phyloP scores from a whole-genome alignment of 1,139 yeast genomes.

The Kodamaea suecica region DNA sequence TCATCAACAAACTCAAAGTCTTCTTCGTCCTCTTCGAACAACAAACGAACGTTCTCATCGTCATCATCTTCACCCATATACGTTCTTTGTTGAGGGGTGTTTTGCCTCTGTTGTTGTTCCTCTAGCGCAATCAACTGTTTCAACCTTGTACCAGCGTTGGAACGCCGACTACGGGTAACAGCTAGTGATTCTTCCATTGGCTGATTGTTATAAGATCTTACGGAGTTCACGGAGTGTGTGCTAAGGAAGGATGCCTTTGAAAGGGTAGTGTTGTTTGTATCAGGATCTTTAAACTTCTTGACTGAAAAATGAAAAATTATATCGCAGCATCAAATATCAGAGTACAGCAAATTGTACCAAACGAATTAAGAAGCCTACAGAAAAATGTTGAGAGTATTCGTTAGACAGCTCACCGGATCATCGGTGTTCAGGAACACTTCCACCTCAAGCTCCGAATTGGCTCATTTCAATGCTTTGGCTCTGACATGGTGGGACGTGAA shows the following conservation, averaged over 20 bases:
- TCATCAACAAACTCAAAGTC: conserved; percentile 66
- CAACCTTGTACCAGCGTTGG: conserved; percentile 89
- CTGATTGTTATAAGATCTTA: conserved; percentile 5
- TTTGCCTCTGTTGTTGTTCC: conserved; percentile 26
- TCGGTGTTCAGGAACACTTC: conserved; percentile 23
- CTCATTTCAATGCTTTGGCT: conserved; percentile 84
- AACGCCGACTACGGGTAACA: conserved; percentile 70
- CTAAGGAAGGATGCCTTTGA: no score
- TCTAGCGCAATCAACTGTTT: conserved; percentile 73
- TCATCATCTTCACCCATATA: conserved; percentile 39
- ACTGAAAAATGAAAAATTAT: no score
- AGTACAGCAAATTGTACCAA: no score
- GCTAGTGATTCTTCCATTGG: conserved; percentile 47
- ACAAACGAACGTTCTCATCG: conserved; percentile 68
- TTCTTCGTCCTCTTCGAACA: conserved; percentile 81
- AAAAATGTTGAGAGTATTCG: neutral
- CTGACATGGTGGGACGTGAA: conserved; percentile 94
- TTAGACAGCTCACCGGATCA: neutral
- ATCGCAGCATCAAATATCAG: no score
- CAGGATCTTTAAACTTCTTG: no score
- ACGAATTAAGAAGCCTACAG: neutral
- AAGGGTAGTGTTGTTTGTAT: no score
- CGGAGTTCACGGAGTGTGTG: no score
- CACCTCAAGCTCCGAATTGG: conserved; percentile 50
- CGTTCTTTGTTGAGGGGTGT: conserved; percentile 3